These are phyloP conservation scores for Nitzschia putrida DNA, from an alignment of 108 stramenopile genomes.

Conservation along the genomic window DNA sequence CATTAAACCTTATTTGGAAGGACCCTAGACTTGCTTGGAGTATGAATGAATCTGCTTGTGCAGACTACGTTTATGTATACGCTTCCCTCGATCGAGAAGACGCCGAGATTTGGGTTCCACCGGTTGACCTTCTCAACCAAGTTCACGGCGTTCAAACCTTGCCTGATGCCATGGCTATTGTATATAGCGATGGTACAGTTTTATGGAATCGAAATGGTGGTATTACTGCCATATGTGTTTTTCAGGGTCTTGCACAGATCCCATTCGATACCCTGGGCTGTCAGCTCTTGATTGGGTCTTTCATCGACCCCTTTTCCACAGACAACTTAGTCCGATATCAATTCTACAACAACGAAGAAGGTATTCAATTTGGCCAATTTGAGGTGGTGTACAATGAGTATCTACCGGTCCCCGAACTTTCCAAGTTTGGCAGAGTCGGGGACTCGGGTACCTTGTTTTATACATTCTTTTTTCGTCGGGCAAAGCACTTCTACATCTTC, in stretches of 20 bases:
- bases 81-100: conserved; percentile 11
- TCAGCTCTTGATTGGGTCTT: conserved; percentile 8
- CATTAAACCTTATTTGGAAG: conserved; percentile 12
- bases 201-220: conserved; percentile 15
- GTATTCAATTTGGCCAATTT: conserved; percentile 22
- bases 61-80: not conserved
- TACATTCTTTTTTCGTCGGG: conserved; percentile 20
- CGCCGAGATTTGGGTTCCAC: conserved; percentile 34
- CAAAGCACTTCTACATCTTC: conserved; percentile 9
- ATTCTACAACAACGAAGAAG: not conserved
- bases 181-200: conserved; percentile 24
- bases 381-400: conserved; percentile 22
- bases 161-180: conserved; percentile 8
- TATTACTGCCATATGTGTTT: conserved; percentile 20
- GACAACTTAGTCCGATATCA: not conserved
- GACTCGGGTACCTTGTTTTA: not conserved
- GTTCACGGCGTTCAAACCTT: conserved; percentile 13
- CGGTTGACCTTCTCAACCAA: conserved; percentile 22
- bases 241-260: conserved; percentile 21
- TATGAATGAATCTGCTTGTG: not conserved
- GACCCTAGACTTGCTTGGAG: conserved; percentile 28
- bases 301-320: not conserved
- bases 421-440: not conserved
- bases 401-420: conserved; percentile 17
- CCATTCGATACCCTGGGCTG: conserved; percentile 18